Evolutionary conservation across 139 green algal genomes (phyloP), one percentile per base, ranked within the genome.

Genomic region (Chlorella sorokiniana): DNA sequence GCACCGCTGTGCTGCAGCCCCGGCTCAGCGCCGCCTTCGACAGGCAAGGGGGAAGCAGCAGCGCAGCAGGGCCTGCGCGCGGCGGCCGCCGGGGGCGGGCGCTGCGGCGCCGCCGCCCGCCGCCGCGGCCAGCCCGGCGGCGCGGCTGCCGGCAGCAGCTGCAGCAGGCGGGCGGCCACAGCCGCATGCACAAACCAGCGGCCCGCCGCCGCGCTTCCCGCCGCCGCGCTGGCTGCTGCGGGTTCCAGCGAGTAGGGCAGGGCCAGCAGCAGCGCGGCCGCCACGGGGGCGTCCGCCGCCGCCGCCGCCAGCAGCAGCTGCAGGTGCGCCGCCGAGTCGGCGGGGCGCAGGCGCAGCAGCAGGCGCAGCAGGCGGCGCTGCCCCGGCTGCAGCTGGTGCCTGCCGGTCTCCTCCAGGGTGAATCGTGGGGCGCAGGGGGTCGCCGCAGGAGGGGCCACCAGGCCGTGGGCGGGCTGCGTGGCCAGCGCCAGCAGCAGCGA

Each of bases 171-270:
- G 37, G 35, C 37, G 20, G 83, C 82, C 45, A 89, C 68, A 0
- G 69, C 69, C 9, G 86, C 82, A 0, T 72, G 77, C 0, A 70
- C 84, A 52, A 92, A 77, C 90, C 90, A 94, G 40, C 79, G 72
- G 23, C 48, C 64, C 0, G 78, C 75, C 3, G 63, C 52, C 10
- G 59, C 70, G 44, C 59, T 69, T 10, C 70, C 73, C 2, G 73
- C 37, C 8, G 71, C 48, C 29, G 71, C 48, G 10, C 71, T 29
- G 23, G 52, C 54, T 9, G 73, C 52, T 23, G 75, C 54, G 1
- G 91, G 91, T 82, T 95, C 91, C 52, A 95, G 69, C 10, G 69
- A 59, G 52, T 84, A 92, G 1, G 90, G 86, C 76, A 93, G 62
- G n/a, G 81, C 83, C 44, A 84, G 71, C 31, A 93, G 75, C 29